These are phyloP conservation scores for Quercus bicolor DNA, from an alignment of 306 rosid species.

Conservation along the genomic window DNA sequence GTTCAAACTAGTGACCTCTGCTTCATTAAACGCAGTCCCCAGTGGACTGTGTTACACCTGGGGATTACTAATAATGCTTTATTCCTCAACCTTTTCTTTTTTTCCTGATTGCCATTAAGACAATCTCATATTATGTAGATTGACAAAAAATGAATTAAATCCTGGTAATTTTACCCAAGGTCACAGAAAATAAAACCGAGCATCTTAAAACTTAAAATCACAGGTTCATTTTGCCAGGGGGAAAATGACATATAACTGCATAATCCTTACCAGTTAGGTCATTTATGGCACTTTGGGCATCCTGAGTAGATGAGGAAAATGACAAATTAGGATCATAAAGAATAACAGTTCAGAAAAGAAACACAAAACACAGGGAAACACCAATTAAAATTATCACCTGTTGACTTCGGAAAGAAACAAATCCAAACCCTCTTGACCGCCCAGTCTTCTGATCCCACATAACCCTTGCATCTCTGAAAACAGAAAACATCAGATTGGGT, in stretches of 20 bases:
- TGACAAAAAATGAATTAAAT: background rate
- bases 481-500: slow-evolving; percentile 18
- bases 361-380: background rate
- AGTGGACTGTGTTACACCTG: too few relatives aligned
- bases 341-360: background rate
- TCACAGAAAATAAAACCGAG: background rate
- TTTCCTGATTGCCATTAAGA: background rate
- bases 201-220: background rate
- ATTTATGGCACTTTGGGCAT: slow-evolving; percentile 94
- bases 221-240: background rate
- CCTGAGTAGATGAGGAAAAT: slow-evolving; percentile 40
- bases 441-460: slow-evolving; percentile 99
- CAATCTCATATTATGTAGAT: background rate
- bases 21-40: too few relatives aligned
- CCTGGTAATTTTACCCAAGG: background rate
- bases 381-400: slow-evolving; percentile 46
- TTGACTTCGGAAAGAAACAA: slow-evolving; percentile 89
- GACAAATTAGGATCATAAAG: slow-evolving; percentile 14
- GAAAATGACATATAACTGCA: background rate
- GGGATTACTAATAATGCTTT: too few relatives aligned
- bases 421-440: slow-evolving; percentile 97
- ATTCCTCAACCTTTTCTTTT: background rate
- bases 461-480: slow-evolving; percentile 90
- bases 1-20: too few relatives aligned
- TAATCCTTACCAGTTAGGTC: slow-evolving; percentile 83